phyloP scores from a whole-genome alignment of 2,329 filamentous ascomycete species.

The Neurospora crassa region DNA sequence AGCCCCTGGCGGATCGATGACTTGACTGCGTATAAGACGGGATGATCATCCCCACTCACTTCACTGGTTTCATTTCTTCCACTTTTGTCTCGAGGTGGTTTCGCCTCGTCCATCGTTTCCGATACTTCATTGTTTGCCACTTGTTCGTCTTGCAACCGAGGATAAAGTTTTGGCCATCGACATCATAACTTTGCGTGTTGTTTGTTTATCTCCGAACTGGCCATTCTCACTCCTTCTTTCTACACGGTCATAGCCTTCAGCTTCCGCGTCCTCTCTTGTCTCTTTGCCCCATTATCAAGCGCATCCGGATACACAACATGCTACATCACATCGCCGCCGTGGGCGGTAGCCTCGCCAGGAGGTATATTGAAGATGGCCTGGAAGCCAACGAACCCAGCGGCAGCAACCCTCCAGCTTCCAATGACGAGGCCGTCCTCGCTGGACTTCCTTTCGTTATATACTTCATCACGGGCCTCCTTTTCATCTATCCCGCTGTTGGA shows the following conservation, averaged over 20 bases:
- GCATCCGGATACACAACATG: conserved; percentile 2
- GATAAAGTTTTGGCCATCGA: not conserved
- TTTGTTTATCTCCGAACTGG: not conserved
- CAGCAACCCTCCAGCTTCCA: conserved; percentile 17
- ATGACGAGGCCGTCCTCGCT: conserved; percentile 20
- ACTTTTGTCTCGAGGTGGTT: not conserved
- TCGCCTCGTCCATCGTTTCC: not conserved
- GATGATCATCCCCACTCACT: not conserved
- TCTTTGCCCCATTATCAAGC: not conserved
- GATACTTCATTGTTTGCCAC: not conserved
- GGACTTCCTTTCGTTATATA: conserved; percentile 20
- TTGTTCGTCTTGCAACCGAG: not conserved
- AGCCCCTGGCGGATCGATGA: not conserved
- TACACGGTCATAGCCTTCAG: not conserved
- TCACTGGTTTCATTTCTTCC: not conserved
- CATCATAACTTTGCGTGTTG: not conserved
- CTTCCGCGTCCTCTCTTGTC: not conserved
- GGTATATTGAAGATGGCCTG: conserved; percentile 5
- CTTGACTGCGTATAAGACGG: not conserved
- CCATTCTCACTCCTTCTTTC: not conserved
- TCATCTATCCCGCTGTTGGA: not conserved
- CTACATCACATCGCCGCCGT: conserved; percentile 1
- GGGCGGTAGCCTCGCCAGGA: conserved; percentile 10
- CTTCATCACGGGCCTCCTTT: not conserved
- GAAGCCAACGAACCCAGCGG: conserved; percentile 22